phyloP scores from a whole-genome alignment of 2,329 filamentous ascomycete genomes.

The Zelopaecilomyces penicillatus region DNA sequence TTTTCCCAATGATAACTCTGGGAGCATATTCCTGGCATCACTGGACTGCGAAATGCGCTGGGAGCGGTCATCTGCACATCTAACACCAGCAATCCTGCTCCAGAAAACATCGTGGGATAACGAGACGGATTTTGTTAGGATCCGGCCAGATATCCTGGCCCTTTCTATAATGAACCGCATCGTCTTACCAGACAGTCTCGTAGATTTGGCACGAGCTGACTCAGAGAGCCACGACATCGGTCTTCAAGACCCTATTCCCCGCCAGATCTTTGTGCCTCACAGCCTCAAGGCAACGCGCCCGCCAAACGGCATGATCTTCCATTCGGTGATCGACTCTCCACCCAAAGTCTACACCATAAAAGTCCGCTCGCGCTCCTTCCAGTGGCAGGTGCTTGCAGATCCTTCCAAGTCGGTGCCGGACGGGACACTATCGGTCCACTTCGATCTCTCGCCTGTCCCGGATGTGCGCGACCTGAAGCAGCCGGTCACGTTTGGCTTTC shows the following conservation, averaged over 20 bases:
- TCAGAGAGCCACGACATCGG: constrained; percentile 10
- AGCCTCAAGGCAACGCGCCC: constrained; percentile 11
- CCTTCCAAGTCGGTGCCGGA: constrained; percentile 4
- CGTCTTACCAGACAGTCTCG: constrained; percentile 15
- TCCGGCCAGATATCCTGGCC: constrained; percentile 17
- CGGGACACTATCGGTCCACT: constrained; percentile 19
- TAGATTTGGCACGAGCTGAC: constrained; percentile 10
- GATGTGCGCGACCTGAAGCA: constrained; percentile 11
- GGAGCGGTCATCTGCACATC: constrained; percentile 10
- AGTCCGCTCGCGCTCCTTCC: constrained; percentile 18
- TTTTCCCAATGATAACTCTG: constrained; percentile 17
- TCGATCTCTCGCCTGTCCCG: constrained; percentile 15
- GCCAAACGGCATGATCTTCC: constrained; percentile 18
- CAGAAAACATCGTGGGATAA: constrained; percentile 20
- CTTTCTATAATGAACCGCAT: constrained; percentile 20
- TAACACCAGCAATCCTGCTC: constrained; percentile 18
- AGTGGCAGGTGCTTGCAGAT: constrained; percentile 18
- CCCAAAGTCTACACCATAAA: constrained; percentile 6
- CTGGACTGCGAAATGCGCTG: constrained; percentile 20
- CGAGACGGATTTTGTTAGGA: constrained; percentile 18
- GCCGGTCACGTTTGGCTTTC: constrained; percentile 14
- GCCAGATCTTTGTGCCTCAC: constrained; percentile 18
- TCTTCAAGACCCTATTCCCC: constrained; percentile 2
- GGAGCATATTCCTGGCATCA: constrained; percentile 19
- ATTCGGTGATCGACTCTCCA: constrained; percentile 11